Percentiles rank a stretch among this genome's conserved stretches.
These are phyloP conservation scores for Pythium brassicae DNA, from an alignment of 352 stramenopile genomes.

Conservation along the genomic window DNA sequence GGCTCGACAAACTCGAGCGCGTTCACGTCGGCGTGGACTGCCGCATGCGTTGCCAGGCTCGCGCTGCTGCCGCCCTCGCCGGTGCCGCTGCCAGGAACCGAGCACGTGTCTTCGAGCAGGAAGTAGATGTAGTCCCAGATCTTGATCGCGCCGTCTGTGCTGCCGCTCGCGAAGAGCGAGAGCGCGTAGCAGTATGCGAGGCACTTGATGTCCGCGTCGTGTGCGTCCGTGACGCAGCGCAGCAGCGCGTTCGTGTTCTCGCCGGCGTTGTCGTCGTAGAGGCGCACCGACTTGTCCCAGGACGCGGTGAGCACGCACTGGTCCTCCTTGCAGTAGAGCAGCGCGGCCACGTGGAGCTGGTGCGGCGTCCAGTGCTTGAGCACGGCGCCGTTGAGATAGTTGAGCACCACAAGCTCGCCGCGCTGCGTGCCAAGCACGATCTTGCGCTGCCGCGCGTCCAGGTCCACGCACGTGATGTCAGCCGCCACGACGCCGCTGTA, in stretches of 20 bases:
- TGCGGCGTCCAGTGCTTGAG: conserved; percentile 64
- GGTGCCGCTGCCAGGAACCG: too few species aligned
- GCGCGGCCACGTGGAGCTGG: conserved; percentile 46
- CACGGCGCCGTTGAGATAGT: conserved; percentile 72
- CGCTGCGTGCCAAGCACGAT: conserved; percentile 63
- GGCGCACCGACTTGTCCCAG: conserved; percentile 64
- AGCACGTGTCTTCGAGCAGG: conserved; percentile 59
- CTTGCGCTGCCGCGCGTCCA: conserved; percentile 68
- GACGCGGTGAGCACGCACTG: conserved; percentile 66
- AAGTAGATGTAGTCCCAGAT: conserved; percentile 88
- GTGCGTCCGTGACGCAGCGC: conserved; percentile 60
- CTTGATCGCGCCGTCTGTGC: conserved; percentile 60
- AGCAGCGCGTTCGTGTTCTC: conserved; percentile 48
- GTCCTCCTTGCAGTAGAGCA: conserved; percentile 79
- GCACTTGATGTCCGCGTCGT: conserved; percentile 76
- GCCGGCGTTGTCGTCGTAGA: conserved; percentile 77
- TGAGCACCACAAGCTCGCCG: conserved; percentile 62
- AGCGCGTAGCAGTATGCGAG: conserved; percentile 72
- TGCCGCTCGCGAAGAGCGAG: conserved; percentile 56
- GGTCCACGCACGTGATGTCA: conserved; percentile 70
- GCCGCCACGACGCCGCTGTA: conserved; percentile 45
- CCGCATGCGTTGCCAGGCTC: neutral
- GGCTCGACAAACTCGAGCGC: conserved; percentile 70
- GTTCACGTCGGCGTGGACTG: conserved; percentile 40
- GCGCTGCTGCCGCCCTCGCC: neutral